Percentiles rank a stretch among this genome's conserved stretches.
phyloP scores from a whole-genome alignment of 129 eudicot species.

The Tagetes patula region DNA sequence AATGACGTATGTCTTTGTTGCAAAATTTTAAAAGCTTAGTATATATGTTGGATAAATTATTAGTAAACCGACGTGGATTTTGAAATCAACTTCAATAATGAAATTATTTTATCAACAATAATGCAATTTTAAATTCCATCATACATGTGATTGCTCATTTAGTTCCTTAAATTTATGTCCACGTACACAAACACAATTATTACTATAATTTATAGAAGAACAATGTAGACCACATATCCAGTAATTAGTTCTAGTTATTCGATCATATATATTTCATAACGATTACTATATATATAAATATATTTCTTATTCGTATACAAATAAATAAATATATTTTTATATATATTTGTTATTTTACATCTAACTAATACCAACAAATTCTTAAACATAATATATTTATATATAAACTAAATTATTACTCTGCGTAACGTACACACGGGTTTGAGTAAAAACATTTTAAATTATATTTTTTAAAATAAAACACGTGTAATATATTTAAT shows the following conservation, averaged over 20 bases:
- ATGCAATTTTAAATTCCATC: constrained; percentile 23
- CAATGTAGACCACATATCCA: constrained; percentile 10
- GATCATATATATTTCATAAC: constrained; percentile 2
- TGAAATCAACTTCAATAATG: constrained; percentile 19
- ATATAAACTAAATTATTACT: too few species aligned
- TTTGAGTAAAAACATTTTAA: too few species aligned
- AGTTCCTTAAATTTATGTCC: constrained; percentile 13
- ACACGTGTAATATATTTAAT: too few species aligned
- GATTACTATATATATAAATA: neutral
- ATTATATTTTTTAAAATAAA: too few species aligned
- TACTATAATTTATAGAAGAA: constrained; percentile 10
- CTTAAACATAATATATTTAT: neutral
- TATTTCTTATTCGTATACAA: neutral
- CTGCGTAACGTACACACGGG: too few species aligned
- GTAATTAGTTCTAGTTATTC: constrained; percentile 8
- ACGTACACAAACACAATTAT: constrained; percentile 26
- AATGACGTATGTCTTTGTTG: neutral
- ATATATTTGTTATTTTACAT: too few species aligned
- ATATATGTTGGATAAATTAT: neutral
- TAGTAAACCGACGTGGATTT: neutral
- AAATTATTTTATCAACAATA: constrained; percentile 16
- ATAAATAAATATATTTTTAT: too few species aligned
- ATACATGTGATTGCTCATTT: constrained; percentile 18
- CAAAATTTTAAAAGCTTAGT: neutral
- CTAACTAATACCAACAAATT: neutral